Evolutionary conservation across 495 filamentous ascomycete genomes (phyloP).

Genomic region (Penicillium canescens): DNA sequence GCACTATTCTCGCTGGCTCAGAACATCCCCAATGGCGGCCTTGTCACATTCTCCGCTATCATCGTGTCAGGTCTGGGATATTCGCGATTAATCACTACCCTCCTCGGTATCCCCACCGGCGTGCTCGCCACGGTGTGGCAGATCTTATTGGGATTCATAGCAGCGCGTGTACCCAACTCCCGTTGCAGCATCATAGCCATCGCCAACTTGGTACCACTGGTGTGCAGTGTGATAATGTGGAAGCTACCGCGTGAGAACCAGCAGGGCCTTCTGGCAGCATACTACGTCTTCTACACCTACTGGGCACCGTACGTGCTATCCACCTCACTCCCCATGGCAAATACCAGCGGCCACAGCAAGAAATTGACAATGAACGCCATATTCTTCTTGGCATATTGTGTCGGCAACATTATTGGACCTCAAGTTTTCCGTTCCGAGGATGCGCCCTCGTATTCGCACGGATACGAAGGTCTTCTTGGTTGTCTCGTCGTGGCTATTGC

Average conservation of each 20-base stretch:
- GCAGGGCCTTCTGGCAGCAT: constrained; percentile 28
- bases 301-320: constrained; percentile 38
- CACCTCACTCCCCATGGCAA: constrained; percentile 40
- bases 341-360: constrained; percentile 39
- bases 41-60: constrained; percentile 36
- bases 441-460: constrained; percentile 44
- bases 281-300: constrained; percentile 34
- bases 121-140: constrained; percentile 30
- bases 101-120: constrained; percentile 36
- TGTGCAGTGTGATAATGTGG: constrained; percentile 37
- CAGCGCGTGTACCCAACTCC: constrained; percentile 34
- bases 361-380: constrained; percentile 29
- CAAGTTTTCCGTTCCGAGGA: constrained; percentile 58
- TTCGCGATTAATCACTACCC: constrained; percentile 25
- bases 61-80: constrained; percentile 41
- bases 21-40: constrained; percentile 35
- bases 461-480: constrained; percentile 31
- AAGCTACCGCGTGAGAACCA: constrained; percentile 33
- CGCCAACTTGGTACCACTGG: constrained; percentile 28
- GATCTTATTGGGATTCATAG: constrained; percentile 35
- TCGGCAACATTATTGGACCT: constrained; percentile 59
- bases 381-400: constrained; percentile 31
- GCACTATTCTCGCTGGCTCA: constrained; percentile 23
- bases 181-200: constrained; percentile 36
- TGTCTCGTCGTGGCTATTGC: constrained; percentile 24